Conservation (phyloP, 1,284 basidiomycete genomes). For the Agroathelia rolfsii region DNA sequence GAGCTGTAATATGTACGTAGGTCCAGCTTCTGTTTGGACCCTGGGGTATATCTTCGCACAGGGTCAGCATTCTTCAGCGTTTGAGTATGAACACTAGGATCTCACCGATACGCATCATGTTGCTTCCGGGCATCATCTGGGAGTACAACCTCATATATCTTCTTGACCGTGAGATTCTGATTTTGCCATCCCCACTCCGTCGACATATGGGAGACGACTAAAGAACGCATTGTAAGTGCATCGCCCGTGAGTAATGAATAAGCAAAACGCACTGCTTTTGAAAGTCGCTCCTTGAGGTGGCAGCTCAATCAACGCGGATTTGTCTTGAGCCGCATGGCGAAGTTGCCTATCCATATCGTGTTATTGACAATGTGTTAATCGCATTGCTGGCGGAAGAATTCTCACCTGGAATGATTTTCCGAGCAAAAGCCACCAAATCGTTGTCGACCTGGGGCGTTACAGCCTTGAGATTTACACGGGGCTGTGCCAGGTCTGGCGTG, state of each 20-base stretch:
- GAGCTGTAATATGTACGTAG: constrained; percentile 49
- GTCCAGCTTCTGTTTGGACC: constrained; percentile 19
- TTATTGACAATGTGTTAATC: background rate
- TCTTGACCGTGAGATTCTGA: constrained; percentile 33
- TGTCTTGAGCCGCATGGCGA: constrained; percentile 29
- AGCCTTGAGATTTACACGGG: constrained; percentile 37
- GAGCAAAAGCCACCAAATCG: constrained; percentile 44
- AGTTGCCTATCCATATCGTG: too few relatives aligned
- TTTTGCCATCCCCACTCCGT: constrained; percentile 36
- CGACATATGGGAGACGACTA: constrained; percentile 29
- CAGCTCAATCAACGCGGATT: constrained; percentile 31
- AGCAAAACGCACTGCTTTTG: constrained; percentile 26
- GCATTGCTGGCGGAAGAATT: constrained; percentile 7
- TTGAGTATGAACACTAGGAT: constrained; percentile 4
- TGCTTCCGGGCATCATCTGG: constrained; percentile 19
- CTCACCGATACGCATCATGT: constrained; percentile 40
- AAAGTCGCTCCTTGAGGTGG: constrained; percentile 26
- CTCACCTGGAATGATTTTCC: constrained; percentile 43
- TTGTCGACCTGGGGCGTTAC: constrained; percentile 36
- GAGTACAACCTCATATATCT: constrained; percentile 39
- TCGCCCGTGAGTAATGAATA: constrained; percentile 1
- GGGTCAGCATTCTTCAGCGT: constrained; percentile 16
- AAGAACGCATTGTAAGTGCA: constrained; percentile 9
- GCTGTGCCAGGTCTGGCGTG: constrained; percentile 24
- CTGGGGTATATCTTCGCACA: constrained; percentile 5